Base-by-base conservation (phyloP, 1,139 yeast genomes). In the Trichomonascaceae sp. region DNA sequence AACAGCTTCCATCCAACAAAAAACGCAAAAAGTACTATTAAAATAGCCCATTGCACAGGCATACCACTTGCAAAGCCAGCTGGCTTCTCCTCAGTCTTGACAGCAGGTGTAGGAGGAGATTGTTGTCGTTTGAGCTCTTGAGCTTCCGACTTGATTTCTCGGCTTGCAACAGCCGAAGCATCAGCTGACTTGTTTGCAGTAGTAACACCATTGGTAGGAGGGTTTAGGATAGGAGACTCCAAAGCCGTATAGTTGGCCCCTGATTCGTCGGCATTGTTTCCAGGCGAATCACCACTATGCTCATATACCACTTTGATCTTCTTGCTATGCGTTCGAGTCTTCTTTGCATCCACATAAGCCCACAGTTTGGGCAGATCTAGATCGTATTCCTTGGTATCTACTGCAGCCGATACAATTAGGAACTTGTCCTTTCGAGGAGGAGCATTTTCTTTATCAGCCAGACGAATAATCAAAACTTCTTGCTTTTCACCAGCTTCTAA, bases 371-470 rank as follows among this genome's bases (percentile, higher is more conserved):
- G 79, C 53, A 87, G 88, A 43, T 63, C 62, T 18, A 47, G 49
- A 19, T 54, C 48, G 45, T 46, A 47, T 20, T 57, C 56, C 47
- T 73, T 69, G 30, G 86, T 83, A 27, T 30, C 50, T 57, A 91
- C 82, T 51, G 96, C 95, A 61, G 90, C 78, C 32, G 95, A 83
- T 63, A 91, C 93, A 58, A 93, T 85, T 67, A 93, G 81, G 70
- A 93, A 93, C 74, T 93, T 93, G 73, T 93, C 98, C 70, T 85
- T 87, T 71, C 96, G 86, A 64, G 83, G 88, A 51, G 80, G 71
- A 10, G 83, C 91, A 58, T 87, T 90, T 63, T 84, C 84, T 55
- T 84, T 75, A 64, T 41, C 43, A 8, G 48, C 52, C 32, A 45
- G 91, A 60, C 90, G 83, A 64, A 89, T 88, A 62, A 93, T 86